Evolutionary conservation across 495 filamentous ascomycete genomes (phyloP), one percentile per base, ranked within the genome.

Genomic region (Daldinia bambusicola): DNA sequence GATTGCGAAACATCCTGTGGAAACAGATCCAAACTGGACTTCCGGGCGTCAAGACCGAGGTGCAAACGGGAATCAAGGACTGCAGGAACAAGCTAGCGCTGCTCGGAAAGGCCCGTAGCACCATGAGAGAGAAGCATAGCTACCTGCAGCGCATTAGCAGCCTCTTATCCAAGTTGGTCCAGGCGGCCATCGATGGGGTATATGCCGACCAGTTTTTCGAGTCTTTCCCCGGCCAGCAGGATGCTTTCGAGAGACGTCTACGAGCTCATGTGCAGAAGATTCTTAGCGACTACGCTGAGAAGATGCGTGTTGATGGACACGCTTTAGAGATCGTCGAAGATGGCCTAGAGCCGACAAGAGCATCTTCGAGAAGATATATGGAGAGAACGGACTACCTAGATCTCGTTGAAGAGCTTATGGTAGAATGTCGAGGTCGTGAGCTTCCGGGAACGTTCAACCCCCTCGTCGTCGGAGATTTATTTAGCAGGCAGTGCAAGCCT

Each of bases 371-470:
- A 12, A 63, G 58, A 16, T 73, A 69, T 32, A 55, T 59, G 4
- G 67, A 57, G 51, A 67, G 71, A n/a, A 2, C 7, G 0, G 53
- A 55, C 14, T 74, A 67, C 30, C 30, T 74, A 12, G 38, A 60
- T 4, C 20, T 51, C 0, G 67, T 70, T 2, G 63, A 63, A 31
- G 60, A 64, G 32, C 61, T 63, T 5, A 56, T 45, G 68, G 37
- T 69, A 64, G n/a, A 74, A 71, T 70, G 67, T 59, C 62, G 71
- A 48, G 80, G 80, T 4, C 73, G 77, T 8, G 81, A 83, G 59
- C 70, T 83, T 20, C 78, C 81, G 1, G 81, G 81, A 2, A 78
- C 75, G 8, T 82, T 75, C 70, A 82, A 80, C 40, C 81, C 81
- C 16, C 56, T 82, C 6, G 76, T 83, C 30, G 75, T 83, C 14